Evolutionary conservation across 805 yeast genomes (phyloP).

Genomic region (Cyberlindnera xishuangbannaensis): DNA sequence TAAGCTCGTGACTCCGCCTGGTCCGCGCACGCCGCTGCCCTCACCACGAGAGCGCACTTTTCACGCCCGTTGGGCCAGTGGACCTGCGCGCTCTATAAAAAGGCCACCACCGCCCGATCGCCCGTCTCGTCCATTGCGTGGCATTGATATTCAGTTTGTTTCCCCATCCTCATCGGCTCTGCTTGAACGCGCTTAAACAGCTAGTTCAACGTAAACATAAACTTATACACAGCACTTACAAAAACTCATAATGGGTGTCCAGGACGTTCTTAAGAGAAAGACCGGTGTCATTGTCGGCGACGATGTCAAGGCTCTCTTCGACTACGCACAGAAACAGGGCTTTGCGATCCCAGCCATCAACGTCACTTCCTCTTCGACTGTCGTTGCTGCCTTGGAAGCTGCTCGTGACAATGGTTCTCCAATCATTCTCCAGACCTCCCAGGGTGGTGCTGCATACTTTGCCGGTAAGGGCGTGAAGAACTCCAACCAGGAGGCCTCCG

Average conservation of each 20-base stretch:
- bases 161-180: too few relatives aligned
- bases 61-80: too few relatives aligned
- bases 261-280: constrained; percentile 80
- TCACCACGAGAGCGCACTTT: too few relatives aligned
- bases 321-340: constrained; percentile 87
- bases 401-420: constrained; percentile 94
- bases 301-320: constrained; percentile 77
- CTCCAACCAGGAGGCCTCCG: constrained; percentile 89
- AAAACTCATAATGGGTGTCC: constrained; percentile 44
- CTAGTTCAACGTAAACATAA: neutral
- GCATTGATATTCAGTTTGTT: too few relatives aligned
- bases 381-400: constrained; percentile 93
- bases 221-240: too few relatives aligned
- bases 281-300: constrained; percentile 99
- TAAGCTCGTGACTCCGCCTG: constrained; percentile 3
- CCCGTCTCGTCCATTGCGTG: too few relatives aligned
- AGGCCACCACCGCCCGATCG: constrained; percentile 1
- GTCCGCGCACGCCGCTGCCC: constrained; percentile 3
- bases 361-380: constrained; percentile 97
- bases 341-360: constrained; percentile 98
- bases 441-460: constrained; percentile 99
- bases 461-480: constrained; percentile 99
- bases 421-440: constrained; percentile 92
- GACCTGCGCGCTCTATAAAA: constrained; percentile 1
- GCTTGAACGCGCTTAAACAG: too few relatives aligned